Conservation (phyloP, 768 basidiomycete genomes). For the Suillus americanus region DNA sequence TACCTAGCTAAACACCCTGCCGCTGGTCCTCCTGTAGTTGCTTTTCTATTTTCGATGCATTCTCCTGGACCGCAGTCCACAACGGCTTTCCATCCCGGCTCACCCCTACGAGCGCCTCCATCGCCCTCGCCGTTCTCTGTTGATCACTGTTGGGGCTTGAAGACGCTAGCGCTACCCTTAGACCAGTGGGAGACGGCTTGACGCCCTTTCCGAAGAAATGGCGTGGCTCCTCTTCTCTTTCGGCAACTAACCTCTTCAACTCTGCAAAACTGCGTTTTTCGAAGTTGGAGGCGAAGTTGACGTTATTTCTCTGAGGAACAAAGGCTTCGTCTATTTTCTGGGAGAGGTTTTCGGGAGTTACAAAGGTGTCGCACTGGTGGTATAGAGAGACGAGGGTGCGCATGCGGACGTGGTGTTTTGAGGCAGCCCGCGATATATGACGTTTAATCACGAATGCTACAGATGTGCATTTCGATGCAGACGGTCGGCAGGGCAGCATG, state of each 20-base stretch:
- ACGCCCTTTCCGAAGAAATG: slow-evolving; percentile 28
- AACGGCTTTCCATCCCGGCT: slow-evolving; percentile 31
- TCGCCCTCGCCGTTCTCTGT: slow-evolving; percentile 25
- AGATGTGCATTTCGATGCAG: not conserved
- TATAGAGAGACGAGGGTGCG: slow-evolving; percentile 77
- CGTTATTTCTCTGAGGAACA: not conserved
- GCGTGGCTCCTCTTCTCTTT: slow-evolving; percentile 2
- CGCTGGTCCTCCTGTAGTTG: slow-evolving; percentile 18
- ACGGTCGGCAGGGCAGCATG: not conserved
- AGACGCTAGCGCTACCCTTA: not conserved
- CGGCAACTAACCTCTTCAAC: not conserved
- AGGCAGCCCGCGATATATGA: not conserved
- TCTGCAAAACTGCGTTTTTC: slow-evolving; percentile 12
- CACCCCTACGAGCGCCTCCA: slow-evolving; percentile 28
- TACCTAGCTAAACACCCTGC: slow-evolving; percentile 2
- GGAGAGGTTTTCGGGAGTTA: slow-evolving; percentile 69
- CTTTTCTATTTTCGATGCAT: slow-evolving; percentile 17
- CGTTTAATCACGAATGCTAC: not conserved
- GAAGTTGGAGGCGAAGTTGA: not conserved
- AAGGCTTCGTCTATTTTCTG: slow-evolving; percentile 67
- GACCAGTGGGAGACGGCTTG: not conserved
- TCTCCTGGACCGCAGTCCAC: slow-evolving; percentile 33
- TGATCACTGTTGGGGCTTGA: slow-evolving; percentile 9
- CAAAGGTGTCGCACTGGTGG: slow-evolving; percentile 70
- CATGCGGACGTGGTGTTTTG: slow-evolving; percentile 39